Conservation (phyloP, 352 stramenopile species). For the Lagenidium giganteum region DNA sequence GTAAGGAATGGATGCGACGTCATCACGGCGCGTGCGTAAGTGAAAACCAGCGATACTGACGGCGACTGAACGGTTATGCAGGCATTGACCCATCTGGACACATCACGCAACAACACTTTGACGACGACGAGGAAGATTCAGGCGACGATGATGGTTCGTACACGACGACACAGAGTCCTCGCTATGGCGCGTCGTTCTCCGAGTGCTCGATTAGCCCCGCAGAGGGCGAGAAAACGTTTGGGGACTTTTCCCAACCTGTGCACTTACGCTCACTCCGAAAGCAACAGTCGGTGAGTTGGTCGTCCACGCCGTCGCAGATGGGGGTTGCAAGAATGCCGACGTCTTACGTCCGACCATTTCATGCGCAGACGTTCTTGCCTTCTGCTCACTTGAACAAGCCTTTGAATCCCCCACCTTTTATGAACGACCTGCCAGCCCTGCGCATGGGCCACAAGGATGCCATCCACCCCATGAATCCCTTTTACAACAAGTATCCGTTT, state of each 20-base stretch:
- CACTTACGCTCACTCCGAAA: conserved; percentile 43
- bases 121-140: conserved; percentile 54
- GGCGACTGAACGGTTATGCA: not conserved
- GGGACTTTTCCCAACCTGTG: conserved; percentile 33
- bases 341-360: conserved; percentile 10
- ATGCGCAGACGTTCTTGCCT: no score
- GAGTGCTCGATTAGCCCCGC: conserved; percentile 54
- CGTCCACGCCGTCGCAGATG: conserved; percentile 10
- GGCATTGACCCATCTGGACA: conserved; percentile 55
- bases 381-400: conserved; percentile 2
- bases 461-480: not conserved
- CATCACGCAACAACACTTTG: conserved; percentile 36
- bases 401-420: no score
- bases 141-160: conserved; percentile 49
- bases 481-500: conserved; percentile 24
- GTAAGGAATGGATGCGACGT: no score
- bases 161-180: conserved; percentile 34
- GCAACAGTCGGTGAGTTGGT: conserved; percentile 32
- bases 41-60: no score
- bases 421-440: no score
- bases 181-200: conserved; percentile 34
- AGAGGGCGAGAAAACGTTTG: conserved; percentile 34
- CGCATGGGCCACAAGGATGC: conserved; percentile 9
- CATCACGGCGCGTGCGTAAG: no score
- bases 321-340: no score